Evolutionary conservation across 108 stramenopile genomes (phyloP).

Genomic region (Poteriospumella lacustris): DNA sequence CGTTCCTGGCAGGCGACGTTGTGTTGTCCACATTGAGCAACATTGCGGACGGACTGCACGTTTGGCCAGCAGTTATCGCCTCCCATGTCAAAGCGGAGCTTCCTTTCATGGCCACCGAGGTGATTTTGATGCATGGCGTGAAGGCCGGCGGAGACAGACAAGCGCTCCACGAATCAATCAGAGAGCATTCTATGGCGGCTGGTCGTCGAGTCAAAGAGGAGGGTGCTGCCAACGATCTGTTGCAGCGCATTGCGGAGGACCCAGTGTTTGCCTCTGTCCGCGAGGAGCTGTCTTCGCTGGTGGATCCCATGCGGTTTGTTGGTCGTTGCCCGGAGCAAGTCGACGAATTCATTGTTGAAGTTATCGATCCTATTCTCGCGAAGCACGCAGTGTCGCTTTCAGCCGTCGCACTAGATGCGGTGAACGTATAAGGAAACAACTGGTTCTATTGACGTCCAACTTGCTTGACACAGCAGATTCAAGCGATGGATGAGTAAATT

Average conservation of each 20-base stretch:
- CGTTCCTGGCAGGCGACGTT: conserved; percentile 87
- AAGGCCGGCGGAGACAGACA: conserved; percentile 97
- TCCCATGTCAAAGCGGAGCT: conserved; percentile 91
- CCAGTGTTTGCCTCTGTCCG: conserved; percentile 78
- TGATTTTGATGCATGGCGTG: conserved; percentile 96
- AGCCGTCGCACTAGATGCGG: conserved; percentile 71
- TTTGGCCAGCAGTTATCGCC: conserved; percentile 92
- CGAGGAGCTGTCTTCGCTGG: conserved; percentile 70
- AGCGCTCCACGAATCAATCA: conserved; percentile 91
- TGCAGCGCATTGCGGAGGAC: conserved; percentile 85
- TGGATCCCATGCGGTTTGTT: conserved; percentile 87
- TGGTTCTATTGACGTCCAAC: background rate
- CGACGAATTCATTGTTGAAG: conserved; percentile 82
- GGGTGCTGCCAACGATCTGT: conserved; percentile 91
- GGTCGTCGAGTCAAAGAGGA: conserved; percentile 92
- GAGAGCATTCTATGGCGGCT: conserved; percentile 96
- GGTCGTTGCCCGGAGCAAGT: conserved; percentile 91
- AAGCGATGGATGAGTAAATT: too few relatives aligned
- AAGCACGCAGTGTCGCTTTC: conserved; percentile 64
- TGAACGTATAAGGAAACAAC: conserved; percentile 71
- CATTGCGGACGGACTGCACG: conserved; percentile 90
- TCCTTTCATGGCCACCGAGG: conserved; percentile 98
- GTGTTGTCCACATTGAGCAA: conserved; percentile 80
- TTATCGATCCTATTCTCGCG: conserved; percentile 76
- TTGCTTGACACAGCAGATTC: too few relatives aligned